Evolutionary conservation across 2,329 filamentous ascomycete species (phyloP).

Genomic region (Trichoderma harzianum): DNA sequence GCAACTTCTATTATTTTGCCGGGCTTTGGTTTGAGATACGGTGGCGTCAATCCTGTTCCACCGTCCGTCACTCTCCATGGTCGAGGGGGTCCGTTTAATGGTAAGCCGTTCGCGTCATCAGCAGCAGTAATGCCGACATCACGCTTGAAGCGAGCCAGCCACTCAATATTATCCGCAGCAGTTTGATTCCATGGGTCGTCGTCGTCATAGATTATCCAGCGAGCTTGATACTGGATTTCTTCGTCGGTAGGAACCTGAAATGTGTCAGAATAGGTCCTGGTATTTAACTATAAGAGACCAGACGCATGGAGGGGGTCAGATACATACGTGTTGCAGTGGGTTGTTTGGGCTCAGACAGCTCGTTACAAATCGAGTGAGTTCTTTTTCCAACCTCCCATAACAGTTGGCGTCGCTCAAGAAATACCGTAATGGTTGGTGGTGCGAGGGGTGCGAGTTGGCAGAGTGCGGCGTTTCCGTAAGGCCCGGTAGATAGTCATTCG

Average conservation of each 20-base stretch:
- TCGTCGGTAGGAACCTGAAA: not conserved
- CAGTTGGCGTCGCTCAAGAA: slow-evolving; percentile 11
- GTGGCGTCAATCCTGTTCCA: not conserved
- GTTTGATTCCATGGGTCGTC: slow-evolving; percentile 16
- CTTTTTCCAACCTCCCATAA: slow-evolving; percentile 2
- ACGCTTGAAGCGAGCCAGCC: slow-evolving; percentile 10
- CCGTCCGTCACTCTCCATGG: slow-evolving; percentile 2
- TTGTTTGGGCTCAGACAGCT: slow-evolving; percentile 8
- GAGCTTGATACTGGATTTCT: slow-evolving; percentile 4
- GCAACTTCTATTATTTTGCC: not conserved
- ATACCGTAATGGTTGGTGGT: not conserved
- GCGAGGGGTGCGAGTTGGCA: not conserved
- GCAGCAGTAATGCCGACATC: not conserved
- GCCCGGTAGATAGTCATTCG: not conserved
- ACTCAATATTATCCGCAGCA: slow-evolving; percentile 11
- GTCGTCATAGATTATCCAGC: slow-evolving; percentile 9
- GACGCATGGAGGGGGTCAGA: no score
- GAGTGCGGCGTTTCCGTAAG: not conserved
- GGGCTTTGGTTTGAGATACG: not conserved
- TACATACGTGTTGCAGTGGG: slow-evolving; percentile 5
- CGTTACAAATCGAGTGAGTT: slow-evolving; percentile 8
- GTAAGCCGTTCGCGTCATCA: not conserved
- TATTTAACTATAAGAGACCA: not conserved
- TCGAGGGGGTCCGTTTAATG: not conserved
- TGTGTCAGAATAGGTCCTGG: not conserved